Evolutionary conservation across 2,329 filamentous ascomycete species (phyloP).

Genomic region (Aquanectria penicillioides): DNA sequence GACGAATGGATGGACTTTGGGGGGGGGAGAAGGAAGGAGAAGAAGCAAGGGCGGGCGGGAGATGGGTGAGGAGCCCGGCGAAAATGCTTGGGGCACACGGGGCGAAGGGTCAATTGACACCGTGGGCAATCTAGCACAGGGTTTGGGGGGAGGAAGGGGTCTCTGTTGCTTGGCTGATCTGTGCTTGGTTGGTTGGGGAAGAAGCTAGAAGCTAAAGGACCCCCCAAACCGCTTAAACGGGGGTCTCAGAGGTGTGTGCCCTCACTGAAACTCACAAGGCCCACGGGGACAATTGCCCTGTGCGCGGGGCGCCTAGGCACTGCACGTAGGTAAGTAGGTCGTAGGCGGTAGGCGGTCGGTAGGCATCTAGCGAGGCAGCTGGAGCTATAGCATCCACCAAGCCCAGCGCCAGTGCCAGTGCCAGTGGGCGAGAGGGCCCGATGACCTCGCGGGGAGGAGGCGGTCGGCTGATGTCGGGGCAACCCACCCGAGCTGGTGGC

Average conservation of each 20-base stretch:
- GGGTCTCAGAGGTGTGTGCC: background rate
- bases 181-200: constrained; percentile 9
- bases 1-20: constrained; percentile 31
- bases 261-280: constrained; percentile 17
- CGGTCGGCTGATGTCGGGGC: constrained; percentile 46
- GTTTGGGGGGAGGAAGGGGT: constrained; percentile 8
- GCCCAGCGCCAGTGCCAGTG: background rate
- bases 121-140: constrained; percentile 18
- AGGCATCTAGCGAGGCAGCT: no score
- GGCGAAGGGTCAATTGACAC: constrained; percentile 28
- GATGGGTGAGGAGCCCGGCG: constrained; percentile 32
- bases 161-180: constrained; percentile 1
- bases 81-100: constrained; percentile 33
- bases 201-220: background rate
- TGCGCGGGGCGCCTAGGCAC: constrained; percentile 1
- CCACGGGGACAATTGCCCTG: constrained; percentile 11
- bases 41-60: constrained; percentile 23
- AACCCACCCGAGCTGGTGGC: constrained; percentile 21
- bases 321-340: no score
- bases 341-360: no score
- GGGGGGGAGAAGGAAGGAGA: constrained; percentile 22
- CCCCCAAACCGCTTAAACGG: constrained; percentile 9
- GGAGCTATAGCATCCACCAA: no score
- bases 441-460: background rate
- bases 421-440: background rate